Percentiles rank a stretch among this genome's conserved stretches.
Evolutionary conservation across 495 filamentous ascomycete genomes (phyloP).

Genomic region (Neurospora cerealis): DNA sequence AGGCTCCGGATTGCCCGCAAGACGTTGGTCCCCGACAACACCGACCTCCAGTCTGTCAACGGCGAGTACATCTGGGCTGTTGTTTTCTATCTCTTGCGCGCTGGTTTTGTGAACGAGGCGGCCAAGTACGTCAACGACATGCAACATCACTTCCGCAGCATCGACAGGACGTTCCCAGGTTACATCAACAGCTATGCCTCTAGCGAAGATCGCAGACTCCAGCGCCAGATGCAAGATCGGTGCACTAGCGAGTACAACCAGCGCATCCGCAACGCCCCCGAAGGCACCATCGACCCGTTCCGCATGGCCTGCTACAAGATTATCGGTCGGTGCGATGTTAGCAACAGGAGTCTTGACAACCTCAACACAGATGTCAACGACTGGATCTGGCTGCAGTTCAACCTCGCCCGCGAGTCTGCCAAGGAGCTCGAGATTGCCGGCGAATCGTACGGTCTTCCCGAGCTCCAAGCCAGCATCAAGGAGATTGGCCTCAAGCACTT

Average conservation of each 20-base stretch:
- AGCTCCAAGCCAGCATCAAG: slow-evolving; percentile 71
- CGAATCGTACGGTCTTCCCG: slow-evolving; percentile 79
- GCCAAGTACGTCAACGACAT: slow-evolving; percentile 76
- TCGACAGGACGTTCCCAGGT: slow-evolving; percentile 83
- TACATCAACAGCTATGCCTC: slow-evolving; percentile 75
- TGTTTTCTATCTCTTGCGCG: slow-evolving; percentile 83
- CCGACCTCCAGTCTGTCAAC: slow-evolving; percentile 60
- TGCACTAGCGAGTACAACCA: slow-evolving; percentile 86
- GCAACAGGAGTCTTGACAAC: slow-evolving; percentile 66
- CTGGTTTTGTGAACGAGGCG: slow-evolving; percentile 74
- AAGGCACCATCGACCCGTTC: slow-evolving; percentile 86
- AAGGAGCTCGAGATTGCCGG: slow-evolving; percentile 72
- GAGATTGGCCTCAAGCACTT: slow-evolving; percentile 90
- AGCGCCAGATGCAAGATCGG: slow-evolving; percentile 65
- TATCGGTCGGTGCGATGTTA: slow-evolving; percentile 86
- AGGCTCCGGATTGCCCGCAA: slow-evolving; percentile 63
- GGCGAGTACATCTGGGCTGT: slow-evolving; percentile 87
- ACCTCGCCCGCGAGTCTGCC: slow-evolving; percentile 78
- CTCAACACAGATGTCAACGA: slow-evolving; percentile 78
- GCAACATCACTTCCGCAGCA: slow-evolving; percentile 64
- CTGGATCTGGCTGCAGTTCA: slow-evolving; percentile 96
- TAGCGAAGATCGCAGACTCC: slow-evolving; percentile 61
- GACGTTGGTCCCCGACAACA: slow-evolving; percentile 67
- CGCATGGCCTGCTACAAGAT: slow-evolving; percentile 97
- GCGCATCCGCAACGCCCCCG: slow-evolving; percentile 68